phyloP scores from a whole-genome alignment of 2,329 filamentous ascomycete genomes.

The Cladophialophora immunda region DNA sequence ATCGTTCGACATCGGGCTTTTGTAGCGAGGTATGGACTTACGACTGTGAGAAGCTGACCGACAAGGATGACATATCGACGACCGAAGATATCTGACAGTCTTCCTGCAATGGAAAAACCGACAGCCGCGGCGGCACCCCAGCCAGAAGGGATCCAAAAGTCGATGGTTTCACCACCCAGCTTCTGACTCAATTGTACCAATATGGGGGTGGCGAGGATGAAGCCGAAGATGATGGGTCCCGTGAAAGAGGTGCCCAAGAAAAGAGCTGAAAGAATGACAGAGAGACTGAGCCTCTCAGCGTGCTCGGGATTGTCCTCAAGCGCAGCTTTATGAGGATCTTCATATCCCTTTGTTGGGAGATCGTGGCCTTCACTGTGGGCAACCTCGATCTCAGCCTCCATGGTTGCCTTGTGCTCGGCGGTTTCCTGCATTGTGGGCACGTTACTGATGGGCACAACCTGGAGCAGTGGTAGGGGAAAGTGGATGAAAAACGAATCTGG shows the following conservation, averaged over 20 bases:
- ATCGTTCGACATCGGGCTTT: not conserved
- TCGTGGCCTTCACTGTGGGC: conserved; percentile 27
- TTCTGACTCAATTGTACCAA: conserved; percentile 34
- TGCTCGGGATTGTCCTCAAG: conserved; percentile 35
- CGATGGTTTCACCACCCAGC: conserved; percentile 31
- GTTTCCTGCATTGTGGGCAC: conserved; percentile 28
- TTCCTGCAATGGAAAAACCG: conserved; percentile 33
- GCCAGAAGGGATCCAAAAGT: conserved; percentile 34
- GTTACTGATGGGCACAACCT: not conserved
- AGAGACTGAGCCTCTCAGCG: conserved; percentile 31
- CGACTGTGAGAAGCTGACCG: conserved; percentile 33
- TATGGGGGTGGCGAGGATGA: conserved; percentile 34
- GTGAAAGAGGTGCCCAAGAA: conserved; percentile 36
- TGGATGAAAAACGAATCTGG: conserved; percentile 17
- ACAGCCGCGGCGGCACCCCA: conserved; percentile 34
- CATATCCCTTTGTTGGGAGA: conserved; percentile 25
- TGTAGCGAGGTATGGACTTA: conserved; percentile 1
- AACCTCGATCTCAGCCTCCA: conserved; percentile 30
- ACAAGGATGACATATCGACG: conserved; percentile 35
- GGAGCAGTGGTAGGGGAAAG: conserved; percentile 8
- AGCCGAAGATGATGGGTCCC: conserved; percentile 35
- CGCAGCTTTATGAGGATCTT: conserved; percentile 35
- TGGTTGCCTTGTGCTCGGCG: conserved; percentile 24
- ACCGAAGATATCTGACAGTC: conserved; percentile 34
- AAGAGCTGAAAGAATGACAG: conserved; percentile 33